Evolutionary conservation across 2,329 filamentous ascomycete species (phyloP).

Genomic region (Botrytis aclada): DNA sequence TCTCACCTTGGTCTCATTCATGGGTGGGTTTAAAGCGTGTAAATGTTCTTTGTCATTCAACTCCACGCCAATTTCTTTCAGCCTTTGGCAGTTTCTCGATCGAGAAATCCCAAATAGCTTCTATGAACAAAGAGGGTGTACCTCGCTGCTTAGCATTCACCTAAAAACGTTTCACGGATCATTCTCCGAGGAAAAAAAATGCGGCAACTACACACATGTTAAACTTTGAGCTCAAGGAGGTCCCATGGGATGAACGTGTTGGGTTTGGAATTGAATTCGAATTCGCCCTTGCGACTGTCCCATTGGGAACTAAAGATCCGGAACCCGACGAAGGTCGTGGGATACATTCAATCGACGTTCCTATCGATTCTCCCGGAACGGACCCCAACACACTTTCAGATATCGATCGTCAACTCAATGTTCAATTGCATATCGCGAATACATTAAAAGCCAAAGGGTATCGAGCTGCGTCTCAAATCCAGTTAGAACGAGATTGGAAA

Average conservation of each 20-base stretch:
- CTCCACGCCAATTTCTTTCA: neutral
- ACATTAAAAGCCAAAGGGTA: neutral
- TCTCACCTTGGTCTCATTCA: neutral
- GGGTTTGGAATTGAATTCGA: slow-evolving; percentile 32
- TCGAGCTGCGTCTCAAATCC: slow-evolving; percentile 12
- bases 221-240: neutral
- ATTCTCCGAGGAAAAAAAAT: neutral
- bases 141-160: neutral
- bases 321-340: slow-evolving; percentile 17
- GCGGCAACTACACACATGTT: neutral
- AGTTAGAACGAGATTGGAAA: slow-evolving; percentile 6
- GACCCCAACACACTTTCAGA: neutral
- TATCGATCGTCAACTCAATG: slow-evolving; percentile 4
- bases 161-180: neutral
- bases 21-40: neutral
- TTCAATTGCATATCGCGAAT: slow-evolving; percentile 17
- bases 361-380: neutral
- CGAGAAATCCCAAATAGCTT: neutral
- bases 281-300: slow-evolving; percentile 24
- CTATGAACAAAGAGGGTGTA: neutral
- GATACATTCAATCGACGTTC: slow-evolving; percentile 6
- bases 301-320: slow-evolving; percentile 15
- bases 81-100: neutral
- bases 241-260: slow-evolving; percentile 15
- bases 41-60: neutral